Conservation (phyloP, 495 filamentous ascomycete species). For the Rusavskia elegans region DNA sequence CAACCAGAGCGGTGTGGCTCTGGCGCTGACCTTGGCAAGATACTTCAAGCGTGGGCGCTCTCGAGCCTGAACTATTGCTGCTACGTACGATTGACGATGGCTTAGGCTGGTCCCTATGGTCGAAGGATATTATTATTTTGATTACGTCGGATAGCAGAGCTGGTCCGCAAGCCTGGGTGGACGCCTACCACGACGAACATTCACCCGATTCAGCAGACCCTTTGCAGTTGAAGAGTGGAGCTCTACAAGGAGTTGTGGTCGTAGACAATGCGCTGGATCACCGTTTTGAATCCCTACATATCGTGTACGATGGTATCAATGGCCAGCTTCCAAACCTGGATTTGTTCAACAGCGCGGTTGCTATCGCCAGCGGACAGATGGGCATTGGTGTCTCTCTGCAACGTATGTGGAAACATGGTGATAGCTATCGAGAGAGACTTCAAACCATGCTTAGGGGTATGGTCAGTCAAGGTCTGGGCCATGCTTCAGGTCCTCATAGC, state of each 20-base stretch:
- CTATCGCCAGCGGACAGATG: conserved; percentile 83
- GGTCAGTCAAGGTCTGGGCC: conserved; percentile 77
- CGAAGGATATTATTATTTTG: conserved; percentile 92
- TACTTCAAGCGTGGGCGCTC: conserved; percentile 66
- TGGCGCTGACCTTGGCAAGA: conserved; percentile 71
- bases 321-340: conserved; percentile 91
- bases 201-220: conserved; percentile 46
- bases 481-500: conserved; percentile 83
- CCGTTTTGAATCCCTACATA: conserved; percentile 71
- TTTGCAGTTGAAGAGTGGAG: conserved; percentile 82
- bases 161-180: conserved; percentile 91
- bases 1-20: conserved; percentile 74
- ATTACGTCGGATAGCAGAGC: conserved; percentile 76
- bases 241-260: conserved; percentile 80
- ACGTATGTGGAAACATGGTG: conserved; percentile 70
- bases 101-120: conserved; percentile 90
- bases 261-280: conserved; percentile 82
- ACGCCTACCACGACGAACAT: conserved; percentile 89
- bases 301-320: conserved; percentile 92
- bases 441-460: conserved; percentile 86
- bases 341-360: conserved; percentile 83
- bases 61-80: neutral
- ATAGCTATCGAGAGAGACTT: conserved; percentile 69
- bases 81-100: neutral
- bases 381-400: conserved; percentile 70